phyloP scores from a whole-genome alignment of 495 filamentous ascomycete species.

The Jackrogersella minutella region DNA sequence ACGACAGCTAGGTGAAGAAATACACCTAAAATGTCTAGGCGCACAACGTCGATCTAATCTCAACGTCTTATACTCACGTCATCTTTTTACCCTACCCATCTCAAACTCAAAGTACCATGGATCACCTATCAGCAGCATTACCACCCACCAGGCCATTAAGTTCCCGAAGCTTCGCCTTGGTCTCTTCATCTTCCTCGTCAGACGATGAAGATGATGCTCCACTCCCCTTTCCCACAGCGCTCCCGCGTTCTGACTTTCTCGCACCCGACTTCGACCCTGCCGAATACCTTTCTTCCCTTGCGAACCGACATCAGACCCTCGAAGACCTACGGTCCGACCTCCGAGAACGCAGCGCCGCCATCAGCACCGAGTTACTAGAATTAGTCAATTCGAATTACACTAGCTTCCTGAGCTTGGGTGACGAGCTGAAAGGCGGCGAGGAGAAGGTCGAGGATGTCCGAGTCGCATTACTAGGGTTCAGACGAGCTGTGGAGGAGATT shows the following conservation, averaged over 20 bases:
- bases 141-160: slow-evolving; percentile 42
- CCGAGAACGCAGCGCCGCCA: slow-evolving; percentile 72
- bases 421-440: slow-evolving; percentile 83
- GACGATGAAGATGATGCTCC: slow-evolving; percentile 64
- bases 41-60: neutral
- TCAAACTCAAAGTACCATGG: slow-evolving; percentile 35
- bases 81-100: neutral
- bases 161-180: slow-evolving; percentile 47
- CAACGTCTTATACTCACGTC: neutral
- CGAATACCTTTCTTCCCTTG: slow-evolving; percentile 81
- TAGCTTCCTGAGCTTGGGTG: slow-evolving; percentile 85
- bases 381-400: slow-evolving; percentile 94
- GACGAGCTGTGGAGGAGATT: slow-evolving; percentile 72
- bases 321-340: slow-evolving; percentile 92
- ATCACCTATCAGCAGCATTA: slow-evolving; percentile 45
- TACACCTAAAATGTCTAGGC: slow-evolving; percentile 12
- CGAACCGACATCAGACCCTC: slow-evolving; percentile 90
- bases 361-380: slow-evolving; percentile 86
- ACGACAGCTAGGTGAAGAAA: neutral
- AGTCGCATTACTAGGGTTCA: slow-evolving; percentile 84
- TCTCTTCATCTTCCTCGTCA: slow-evolving; percentile 41
- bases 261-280: slow-evolving; percentile 79
- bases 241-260: slow-evolving; percentile 82
- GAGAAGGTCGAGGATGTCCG: slow-evolving; percentile 91
- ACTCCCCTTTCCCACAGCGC: slow-evolving; percentile 83